These are phyloP conservation scores for Podila epigama DNA, from an alignment of 192 early-diverging fungal species.

Conservation along the genomic window DNA sequence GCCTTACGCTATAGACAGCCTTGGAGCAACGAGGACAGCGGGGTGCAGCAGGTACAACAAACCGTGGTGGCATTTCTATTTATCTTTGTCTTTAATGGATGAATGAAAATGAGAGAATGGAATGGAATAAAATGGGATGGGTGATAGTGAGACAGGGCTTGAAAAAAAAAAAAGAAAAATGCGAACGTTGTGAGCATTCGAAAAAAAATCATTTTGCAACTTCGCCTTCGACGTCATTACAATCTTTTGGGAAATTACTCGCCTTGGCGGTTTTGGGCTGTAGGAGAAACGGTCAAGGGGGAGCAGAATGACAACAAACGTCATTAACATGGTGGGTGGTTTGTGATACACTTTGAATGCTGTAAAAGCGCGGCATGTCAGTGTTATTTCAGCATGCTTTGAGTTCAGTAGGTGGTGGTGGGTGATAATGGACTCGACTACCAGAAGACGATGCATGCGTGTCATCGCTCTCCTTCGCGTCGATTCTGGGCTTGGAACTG, in stretches of 20 bases:
- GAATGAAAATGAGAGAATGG: background rate
- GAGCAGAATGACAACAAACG: background rate
- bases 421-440: background rate
- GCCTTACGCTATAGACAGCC: conserved; percentile 60
- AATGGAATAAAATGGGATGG: background rate
- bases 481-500: background rate
- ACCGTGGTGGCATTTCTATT: conserved; percentile 54
- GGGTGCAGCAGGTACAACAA: conserved; percentile 50
- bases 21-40: conserved; percentile 60
- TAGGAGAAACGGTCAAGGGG: background rate
- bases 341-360: too few relatives aligned
- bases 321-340: background rate
- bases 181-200: background rate
- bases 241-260: background rate
- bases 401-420: background rate
- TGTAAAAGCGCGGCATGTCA: too few relatives aligned
- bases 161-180: background rate
- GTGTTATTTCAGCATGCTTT: background rate
- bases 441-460: background rate
- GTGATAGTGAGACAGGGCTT: background rate
- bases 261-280: background rate
- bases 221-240: background rate
- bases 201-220: background rate
- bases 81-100: background rate
- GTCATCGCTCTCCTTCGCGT: conserved; percentile 11